phyloP scores from a whole-genome alignment of 2,329 filamentous ascomycete species.

The Microcera coccophila region DNA sequence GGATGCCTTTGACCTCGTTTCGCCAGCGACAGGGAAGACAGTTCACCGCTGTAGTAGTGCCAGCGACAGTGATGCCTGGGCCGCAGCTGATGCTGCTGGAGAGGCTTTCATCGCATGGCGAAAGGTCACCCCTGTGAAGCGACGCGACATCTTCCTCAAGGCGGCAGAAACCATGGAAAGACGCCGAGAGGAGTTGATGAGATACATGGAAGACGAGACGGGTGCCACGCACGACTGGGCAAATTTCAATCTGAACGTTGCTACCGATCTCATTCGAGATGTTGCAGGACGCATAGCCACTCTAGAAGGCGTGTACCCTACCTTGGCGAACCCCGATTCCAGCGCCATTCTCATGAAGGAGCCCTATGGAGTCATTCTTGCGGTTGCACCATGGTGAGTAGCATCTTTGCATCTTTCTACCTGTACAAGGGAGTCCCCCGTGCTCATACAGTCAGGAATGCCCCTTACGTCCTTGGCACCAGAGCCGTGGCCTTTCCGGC shows the following conservation, averaged over 20 bases:
- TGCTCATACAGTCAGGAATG: conserved; percentile 44
- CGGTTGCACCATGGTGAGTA: conserved; percentile 74
- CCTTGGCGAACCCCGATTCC: conserved; percentile 26
- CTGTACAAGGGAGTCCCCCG: not conserved
- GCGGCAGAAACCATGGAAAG: conserved; percentile 61
- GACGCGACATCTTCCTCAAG: conserved; percentile 67
- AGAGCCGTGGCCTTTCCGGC: conserved; percentile 60
- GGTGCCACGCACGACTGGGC: conserved; percentile 38
- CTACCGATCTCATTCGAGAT: conserved; percentile 40
- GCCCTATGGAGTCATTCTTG: conserved; percentile 74
- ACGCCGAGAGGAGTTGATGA: conserved; percentile 56
- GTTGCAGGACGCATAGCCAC: conserved; percentile 41
- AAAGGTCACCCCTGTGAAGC: conserved; percentile 54
- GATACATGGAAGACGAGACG: conserved; percentile 55
- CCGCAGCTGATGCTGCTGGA: conserved; percentile 53
- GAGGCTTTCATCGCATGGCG: conserved; percentile 68
- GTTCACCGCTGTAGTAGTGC: conserved; percentile 56
- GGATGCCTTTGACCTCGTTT: conserved; percentile 53
- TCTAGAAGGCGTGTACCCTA: conserved; percentile 37
- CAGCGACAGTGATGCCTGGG: conserved; percentile 51
- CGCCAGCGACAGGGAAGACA: conserved; percentile 50
- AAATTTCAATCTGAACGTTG: conserved; percentile 36
- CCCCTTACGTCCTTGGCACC: conserved; percentile 52
- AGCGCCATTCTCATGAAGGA: conserved; percentile 66
- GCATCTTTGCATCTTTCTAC: no score